Percentiles rank a stretch among this genome's conserved stretches.
These are phyloP conservation scores for Nevesoporus exiguus DNA, from an alignment of 768 basidiomycete genomes.

Conservation along the genomic window DNA sequence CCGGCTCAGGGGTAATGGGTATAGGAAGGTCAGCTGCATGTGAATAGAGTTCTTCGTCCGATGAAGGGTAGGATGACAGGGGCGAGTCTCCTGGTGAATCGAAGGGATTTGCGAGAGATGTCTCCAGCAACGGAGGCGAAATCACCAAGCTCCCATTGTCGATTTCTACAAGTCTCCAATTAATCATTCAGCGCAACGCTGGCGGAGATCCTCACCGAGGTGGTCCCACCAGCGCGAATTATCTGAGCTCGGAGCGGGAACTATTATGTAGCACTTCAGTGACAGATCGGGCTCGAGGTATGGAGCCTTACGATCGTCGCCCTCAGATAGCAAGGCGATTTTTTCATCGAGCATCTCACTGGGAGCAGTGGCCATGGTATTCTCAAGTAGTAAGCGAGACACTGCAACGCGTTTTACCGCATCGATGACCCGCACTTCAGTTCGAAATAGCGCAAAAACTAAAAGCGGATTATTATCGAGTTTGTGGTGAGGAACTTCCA, in stretches of 20 bases:
- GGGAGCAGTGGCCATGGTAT: constrained; percentile 55
- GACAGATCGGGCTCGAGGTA: not conserved
- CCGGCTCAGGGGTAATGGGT: constrained; percentile 50
- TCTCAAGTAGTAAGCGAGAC: constrained; percentile 64
- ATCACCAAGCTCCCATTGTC: constrained; percentile 19
- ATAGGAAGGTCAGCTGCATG: constrained; percentile 68
- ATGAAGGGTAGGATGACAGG: constrained; percentile 71
- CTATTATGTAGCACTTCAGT: constrained; percentile 36
- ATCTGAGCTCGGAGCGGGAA: constrained; percentile 83
- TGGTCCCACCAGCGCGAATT: constrained; percentile 76
- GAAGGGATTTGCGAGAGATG: constrained; percentile 61
- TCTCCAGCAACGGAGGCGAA: constrained; percentile 42
- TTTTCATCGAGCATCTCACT: constrained; percentile 73
- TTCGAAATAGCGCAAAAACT: constrained; percentile 86
- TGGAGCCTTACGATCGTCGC: constrained; percentile 29
- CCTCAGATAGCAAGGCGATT: constrained; percentile 47
- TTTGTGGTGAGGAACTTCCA: not conserved
- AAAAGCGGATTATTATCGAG: not conserved
- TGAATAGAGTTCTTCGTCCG: constrained; percentile 81
- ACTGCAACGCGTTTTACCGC: constrained; percentile 66
- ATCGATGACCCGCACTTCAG: constrained; percentile 78
- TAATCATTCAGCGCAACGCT: not conserved
- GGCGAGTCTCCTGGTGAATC: constrained; percentile 65
- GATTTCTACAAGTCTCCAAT: constrained; percentile 12
- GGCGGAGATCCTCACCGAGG: constrained; percentile 48